Evolutionary conservation across 257 asterid species (phyloP).

Genomic region (Capsicum baccatum): DNA sequence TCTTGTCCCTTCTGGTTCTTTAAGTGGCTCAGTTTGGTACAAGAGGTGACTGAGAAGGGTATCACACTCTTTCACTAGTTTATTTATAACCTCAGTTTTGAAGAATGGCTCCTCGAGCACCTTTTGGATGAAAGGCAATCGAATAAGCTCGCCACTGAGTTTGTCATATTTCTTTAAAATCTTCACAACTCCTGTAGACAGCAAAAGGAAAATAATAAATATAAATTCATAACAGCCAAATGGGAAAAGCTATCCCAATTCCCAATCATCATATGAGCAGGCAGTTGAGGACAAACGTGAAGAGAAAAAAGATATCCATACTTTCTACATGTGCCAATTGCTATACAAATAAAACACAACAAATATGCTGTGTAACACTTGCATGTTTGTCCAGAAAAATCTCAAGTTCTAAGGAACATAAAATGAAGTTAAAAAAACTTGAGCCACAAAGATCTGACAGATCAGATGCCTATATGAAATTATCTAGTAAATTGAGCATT

Average conservation of each 20-base stretch:
- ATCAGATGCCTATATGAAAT: not conserved
- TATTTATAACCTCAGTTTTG: slow-evolving; percentile 54
- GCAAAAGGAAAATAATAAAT: not conserved
- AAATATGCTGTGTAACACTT: not conserved
- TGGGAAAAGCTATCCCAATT: not conserved
- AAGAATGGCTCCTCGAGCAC: slow-evolving; percentile 72
- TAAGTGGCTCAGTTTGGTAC: slow-evolving; percentile 41
- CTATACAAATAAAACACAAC: not conserved
- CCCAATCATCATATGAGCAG: not conserved
- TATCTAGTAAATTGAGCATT: not conserved
- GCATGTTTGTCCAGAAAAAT: not conserved
- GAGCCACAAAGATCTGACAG: not conserved
- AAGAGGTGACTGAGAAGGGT: slow-evolving; percentile 57
- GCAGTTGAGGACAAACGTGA: not conserved
- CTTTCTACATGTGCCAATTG: not conserved
- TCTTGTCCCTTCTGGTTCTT: not conserved
- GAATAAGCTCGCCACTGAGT: slow-evolving; percentile 65
- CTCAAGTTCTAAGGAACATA: not conserved
- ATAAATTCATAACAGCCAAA: not conserved
- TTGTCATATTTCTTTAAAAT: slow-evolving; percentile 81
- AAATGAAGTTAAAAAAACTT: not conserved
- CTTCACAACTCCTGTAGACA: slow-evolving; percentile 71
- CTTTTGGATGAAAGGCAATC: slow-evolving; percentile 68
- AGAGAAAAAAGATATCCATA: not conserved
- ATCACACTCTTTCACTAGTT: slow-evolving; percentile 73